Evolutionary conservation across 148 eudicot species (phyloP), one percentile per base, ranked within the genome.

Genomic region (Amaranthus palmeri): DNA sequence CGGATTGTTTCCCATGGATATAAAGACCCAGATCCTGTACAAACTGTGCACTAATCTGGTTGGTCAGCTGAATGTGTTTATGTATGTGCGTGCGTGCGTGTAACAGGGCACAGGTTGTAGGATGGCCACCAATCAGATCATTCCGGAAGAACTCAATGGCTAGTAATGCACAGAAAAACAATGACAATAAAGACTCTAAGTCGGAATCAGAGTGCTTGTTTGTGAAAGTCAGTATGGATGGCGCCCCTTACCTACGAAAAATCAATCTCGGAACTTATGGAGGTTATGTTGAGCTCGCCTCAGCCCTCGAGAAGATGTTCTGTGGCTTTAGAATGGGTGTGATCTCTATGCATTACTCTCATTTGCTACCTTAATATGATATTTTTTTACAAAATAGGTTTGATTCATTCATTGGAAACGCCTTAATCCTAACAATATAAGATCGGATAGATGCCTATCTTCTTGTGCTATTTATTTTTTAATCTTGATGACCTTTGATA

Each of bases 111-210:
- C 89, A 88, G 65, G 87, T 85, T 51, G 85, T 85, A 68, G 92
- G 89, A 80, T 88, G 92, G 92, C 92, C 92, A 61, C 92, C 92
- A 58, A 81, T 88, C 74, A 79, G 89, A 61, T 86, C 89, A 47
- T 88, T 85, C 53, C 82, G 89, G 43, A 88, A 82, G 85, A 88
- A 86, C 58, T 68, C 86, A 42, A 84, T 88, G 87, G 83, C 82
- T 51, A 60, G 40, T 59, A 84, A 67, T 51, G 45, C 74, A 57
- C 80, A 77, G 3, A 85, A 85, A 67, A 68, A 63, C 65, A 64
- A 75, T 14, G 85, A 65, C 25, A 69, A 79, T 6, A 66, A 50
- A 5, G 83, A 85, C 36, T 54, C 65, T 50, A 85, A 85, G 58
- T 54, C 71, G 10, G 87, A 81, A 9, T 62, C 84, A 5, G 83